Percentiles rank a stretch among this genome's conserved stretches.
Evolutionary conservation across 306 rosid species (phyloP).

Genomic region (Pterocarpus macrocarpus): DNA sequence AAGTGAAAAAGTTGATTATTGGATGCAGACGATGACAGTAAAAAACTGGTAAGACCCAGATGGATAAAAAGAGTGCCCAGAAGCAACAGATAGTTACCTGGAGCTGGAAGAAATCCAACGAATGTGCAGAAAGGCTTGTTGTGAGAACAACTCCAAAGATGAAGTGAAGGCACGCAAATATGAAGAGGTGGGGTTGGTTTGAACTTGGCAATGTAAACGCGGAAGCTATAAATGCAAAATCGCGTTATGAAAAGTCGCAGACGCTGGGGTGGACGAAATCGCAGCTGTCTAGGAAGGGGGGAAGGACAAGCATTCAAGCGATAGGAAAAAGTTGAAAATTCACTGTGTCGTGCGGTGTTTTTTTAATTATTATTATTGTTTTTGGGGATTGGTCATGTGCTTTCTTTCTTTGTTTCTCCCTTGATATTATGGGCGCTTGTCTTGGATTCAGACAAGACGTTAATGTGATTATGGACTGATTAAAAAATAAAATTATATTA

Average conservation of each 20-base stretch:
- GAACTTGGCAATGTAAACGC: not conserved
- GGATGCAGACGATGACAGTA: slow-evolving; percentile 33
- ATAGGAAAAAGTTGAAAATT: not conserved
- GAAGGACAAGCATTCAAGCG: not conserved
- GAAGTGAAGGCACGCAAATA: not conserved
- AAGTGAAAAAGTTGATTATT: slow-evolving; percentile 37
- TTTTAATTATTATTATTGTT: too few species aligned
- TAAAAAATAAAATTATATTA: too few species aligned
- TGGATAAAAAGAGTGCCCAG: too few species aligned
- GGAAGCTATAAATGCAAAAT: slow-evolving; percentile 37
- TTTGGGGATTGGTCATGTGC: too few species aligned
- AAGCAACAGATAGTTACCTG: not conserved
- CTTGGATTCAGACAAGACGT: too few species aligned
- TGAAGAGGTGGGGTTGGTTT: not conserved
- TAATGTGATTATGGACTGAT: too few species aligned
- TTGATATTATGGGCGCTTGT: too few species aligned
- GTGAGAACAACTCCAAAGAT: not conserved
- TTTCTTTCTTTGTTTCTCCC: too few species aligned
- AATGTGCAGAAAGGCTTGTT: not conserved
- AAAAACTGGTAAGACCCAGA: not conserved
- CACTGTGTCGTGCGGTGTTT: too few species aligned
- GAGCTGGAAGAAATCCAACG: not conserved
- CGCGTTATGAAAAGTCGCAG: slow-evolving; percentile 2
- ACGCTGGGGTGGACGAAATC: not conserved
- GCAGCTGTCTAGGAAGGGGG: too few species aligned